Evolutionary conservation across 495 filamentous ascomycete genomes (phyloP).

Genomic region (Podospora sp.): DNA sequence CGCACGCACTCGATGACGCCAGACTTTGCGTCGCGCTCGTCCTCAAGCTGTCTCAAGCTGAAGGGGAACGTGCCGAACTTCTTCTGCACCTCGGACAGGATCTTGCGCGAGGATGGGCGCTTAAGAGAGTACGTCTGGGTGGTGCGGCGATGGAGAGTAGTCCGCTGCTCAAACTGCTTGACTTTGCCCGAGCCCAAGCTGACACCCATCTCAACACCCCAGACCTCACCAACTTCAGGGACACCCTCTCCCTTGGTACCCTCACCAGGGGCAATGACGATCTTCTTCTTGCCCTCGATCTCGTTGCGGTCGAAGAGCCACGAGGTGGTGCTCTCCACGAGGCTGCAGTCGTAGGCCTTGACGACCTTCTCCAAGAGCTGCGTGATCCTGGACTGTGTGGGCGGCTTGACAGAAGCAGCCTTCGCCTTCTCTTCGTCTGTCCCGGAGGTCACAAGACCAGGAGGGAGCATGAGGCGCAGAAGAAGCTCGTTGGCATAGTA

Average conservation of each 20-base stretch:
- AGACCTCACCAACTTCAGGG: slow-evolving; percentile 91
- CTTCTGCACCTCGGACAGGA: slow-evolving; percentile 87
- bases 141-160: slow-evolving; percentile 92
- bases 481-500: slow-evolving; percentile 96
- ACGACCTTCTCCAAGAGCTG: slow-evolving; percentile 87
- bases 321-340: slow-evolving; percentile 96
- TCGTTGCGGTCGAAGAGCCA: slow-evolving; percentile 96
- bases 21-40: slow-evolving; percentile 94
- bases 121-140: slow-evolving; percentile 87
- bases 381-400: slow-evolving; percentile 81
- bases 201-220: slow-evolving; percentile 95
- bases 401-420: slow-evolving; percentile 77
- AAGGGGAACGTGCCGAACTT: slow-evolving; percentile 98
- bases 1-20: slow-evolving; percentile 95
- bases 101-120: slow-evolving; percentile 86
- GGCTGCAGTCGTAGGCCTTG: slow-evolving; percentile 84
- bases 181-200: slow-evolving; percentile 90
- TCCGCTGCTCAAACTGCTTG: slow-evolving; percentile 81
- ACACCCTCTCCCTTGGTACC: slow-evolving; percentile 86
- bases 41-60: slow-evolving; percentile 93
- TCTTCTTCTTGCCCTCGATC: slow-evolving; percentile 98
- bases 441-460: slow-evolving; percentile 78
- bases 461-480: slow-evolving; percentile 84
- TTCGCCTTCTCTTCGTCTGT: slow-evolving; percentile 94
- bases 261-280: slow-evolving; percentile 86